A percentile compares a stretch with the other conserved stretches of the same genome.
These are phyloP conservation scores for Eucalyptus cloeziana DNA, from an alignment of 345 rosid species.

Conservation along the genomic window DNA sequence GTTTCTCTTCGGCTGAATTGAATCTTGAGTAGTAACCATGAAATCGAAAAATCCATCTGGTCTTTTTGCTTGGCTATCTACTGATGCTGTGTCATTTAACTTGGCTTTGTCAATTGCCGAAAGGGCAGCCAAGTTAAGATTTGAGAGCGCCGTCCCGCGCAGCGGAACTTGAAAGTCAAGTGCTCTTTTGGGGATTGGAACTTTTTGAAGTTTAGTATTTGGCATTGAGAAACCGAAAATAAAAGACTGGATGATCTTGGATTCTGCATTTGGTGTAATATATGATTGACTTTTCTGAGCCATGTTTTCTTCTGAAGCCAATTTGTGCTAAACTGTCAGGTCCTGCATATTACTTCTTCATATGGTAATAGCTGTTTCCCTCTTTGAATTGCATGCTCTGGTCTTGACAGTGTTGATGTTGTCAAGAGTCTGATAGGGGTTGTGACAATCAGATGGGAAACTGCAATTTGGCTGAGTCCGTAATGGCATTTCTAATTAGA, in stretches of 20 bases:
- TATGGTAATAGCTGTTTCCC: background rate
- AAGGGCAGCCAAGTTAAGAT: background rate
- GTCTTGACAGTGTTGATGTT: background rate
- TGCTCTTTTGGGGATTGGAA: background rate
- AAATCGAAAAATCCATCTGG: background rate
- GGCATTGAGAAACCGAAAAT: background rate
- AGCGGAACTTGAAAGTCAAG: background rate
- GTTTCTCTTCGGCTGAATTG: background rate
- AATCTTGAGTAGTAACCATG: background rate
- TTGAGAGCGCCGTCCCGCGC: background rate
- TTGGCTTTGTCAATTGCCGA: fast-evolving
- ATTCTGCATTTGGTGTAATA: background rate
- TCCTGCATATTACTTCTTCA: background rate
- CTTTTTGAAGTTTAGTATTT: background rate
- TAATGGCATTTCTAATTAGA: background rate
- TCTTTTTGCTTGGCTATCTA: background rate
- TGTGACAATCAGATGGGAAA: background rate
- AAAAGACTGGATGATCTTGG: background rate
- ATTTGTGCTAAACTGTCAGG: background rate
- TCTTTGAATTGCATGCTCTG: background rate
- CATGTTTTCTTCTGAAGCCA: background rate
- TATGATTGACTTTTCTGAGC: background rate
- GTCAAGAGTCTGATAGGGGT: background rate
- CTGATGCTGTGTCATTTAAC: background rate
- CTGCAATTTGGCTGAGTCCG: background rate